phyloP scores from a whole-genome alignment of 805 yeast genomes.

The Kazachstania martiniae region DNA sequence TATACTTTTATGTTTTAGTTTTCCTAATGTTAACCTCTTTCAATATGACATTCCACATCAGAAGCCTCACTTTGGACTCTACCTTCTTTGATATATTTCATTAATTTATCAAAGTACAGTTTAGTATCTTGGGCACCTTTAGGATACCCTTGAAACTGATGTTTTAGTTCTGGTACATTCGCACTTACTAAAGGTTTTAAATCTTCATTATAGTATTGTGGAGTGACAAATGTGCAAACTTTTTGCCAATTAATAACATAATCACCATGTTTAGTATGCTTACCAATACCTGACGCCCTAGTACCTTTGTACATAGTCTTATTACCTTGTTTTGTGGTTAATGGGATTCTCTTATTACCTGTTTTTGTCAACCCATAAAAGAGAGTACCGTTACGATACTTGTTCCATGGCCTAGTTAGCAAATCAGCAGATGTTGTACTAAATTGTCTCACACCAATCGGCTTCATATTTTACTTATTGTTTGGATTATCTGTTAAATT shows the following conservation, averaged over 20 bases:
- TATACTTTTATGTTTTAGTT: neutral
- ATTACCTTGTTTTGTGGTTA: slow-evolving; percentile 90
- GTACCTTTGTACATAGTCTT: slow-evolving; percentile 94
- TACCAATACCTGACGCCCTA: slow-evolving; percentile 87
- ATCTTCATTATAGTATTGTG: slow-evolving; percentile 34
- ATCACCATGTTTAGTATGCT: slow-evolving; percentile 58
- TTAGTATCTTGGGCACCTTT: slow-evolving; percentile 68
- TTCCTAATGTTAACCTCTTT: slow-evolving; percentile 20
- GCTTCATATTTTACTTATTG: no score
- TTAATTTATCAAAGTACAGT: slow-evolving; percentile 58
- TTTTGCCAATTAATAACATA: slow-evolving; percentile 73
- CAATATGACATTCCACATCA: slow-evolving; percentile 19
- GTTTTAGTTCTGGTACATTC: slow-evolving; percentile 57
- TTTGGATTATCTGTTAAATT: no score
- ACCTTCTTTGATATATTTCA: slow-evolving; percentile 71
- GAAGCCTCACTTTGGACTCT: slow-evolving; percentile 29
- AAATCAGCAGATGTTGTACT: slow-evolving; percentile 34
- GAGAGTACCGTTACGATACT: slow-evolving; percentile 67
- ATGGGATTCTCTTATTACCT: slow-evolving; percentile 74
- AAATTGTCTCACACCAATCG: no score
- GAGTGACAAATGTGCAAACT: slow-evolving; percentile 86
- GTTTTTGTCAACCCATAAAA: slow-evolving; percentile 71
- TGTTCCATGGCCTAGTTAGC: slow-evolving; percentile 83
- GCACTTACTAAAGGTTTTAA: slow-evolving; percentile 74
- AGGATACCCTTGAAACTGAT: slow-evolving; percentile 55